Percentiles rank a stretch among this genome's conserved stretches.
phyloP scores from a whole-genome alignment of 2,329 filamentous ascomycete species.

The Rutstroemia sp. region DNA sequence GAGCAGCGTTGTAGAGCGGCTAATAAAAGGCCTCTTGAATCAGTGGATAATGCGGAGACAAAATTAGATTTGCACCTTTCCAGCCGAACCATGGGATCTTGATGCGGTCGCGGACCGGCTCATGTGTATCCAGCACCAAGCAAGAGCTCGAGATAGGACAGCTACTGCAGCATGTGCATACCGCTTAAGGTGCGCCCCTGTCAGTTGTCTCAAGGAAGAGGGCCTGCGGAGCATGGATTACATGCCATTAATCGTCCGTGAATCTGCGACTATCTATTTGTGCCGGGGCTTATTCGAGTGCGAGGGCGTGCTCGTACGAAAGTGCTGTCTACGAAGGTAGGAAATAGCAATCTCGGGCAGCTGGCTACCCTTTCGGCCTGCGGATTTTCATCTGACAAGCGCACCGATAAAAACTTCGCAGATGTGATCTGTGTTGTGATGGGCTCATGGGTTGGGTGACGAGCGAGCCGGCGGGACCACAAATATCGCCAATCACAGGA shows the following conservation, averaged over 20 bases:
- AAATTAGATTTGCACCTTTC: slow-evolving; percentile 27
- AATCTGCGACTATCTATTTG: neutral
- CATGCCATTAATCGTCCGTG: neutral
- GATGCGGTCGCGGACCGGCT: slow-evolving; percentile 40
- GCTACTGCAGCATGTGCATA: slow-evolving; percentile 30
- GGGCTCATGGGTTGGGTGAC: neutral
- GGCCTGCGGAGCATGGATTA: slow-evolving; percentile 2
- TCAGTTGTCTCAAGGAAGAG: neutral
- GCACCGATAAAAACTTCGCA: neutral
- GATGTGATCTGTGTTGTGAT: slow-evolving; percentile 4
- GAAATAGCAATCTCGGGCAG: too few relatives aligned
- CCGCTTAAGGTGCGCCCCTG: slow-evolving; percentile 29
- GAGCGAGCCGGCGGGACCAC: neutral
- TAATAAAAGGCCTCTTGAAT: slow-evolving; percentile 36
- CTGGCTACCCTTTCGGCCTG: too few relatives aligned
- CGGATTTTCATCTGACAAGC: neutral
- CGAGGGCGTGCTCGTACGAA: neutral
- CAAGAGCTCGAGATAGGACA: slow-evolving; percentile 20
- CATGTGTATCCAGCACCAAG: slow-evolving; percentile 25
- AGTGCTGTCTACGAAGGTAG: too few relatives aligned
- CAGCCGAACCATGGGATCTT: slow-evolving; percentile 36
- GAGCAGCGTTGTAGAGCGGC: slow-evolving; percentile 32
- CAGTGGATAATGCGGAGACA: slow-evolving; percentile 33
- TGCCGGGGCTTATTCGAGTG: neutral
- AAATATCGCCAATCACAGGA: slow-evolving; percentile 5